Percentiles rank a stretch among this genome's conserved stretches.
Conservation (phyloP, 1,284 basidiomycete genomes). For the Leccinum glutinopallens region DNA sequence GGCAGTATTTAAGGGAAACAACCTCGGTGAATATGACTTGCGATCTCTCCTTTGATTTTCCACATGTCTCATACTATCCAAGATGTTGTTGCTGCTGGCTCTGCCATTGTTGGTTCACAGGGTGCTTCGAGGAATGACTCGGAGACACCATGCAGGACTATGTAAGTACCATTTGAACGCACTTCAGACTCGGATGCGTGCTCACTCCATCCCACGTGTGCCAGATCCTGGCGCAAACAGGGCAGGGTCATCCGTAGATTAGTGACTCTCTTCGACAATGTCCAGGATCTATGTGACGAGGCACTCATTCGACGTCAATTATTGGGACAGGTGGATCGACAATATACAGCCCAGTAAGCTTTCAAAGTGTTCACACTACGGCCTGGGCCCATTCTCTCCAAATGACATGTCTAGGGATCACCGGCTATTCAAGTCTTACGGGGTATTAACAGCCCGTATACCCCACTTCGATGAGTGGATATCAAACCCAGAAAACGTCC, state of each 20-base stretch:
- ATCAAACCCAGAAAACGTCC: background rate
- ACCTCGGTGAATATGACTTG: background rate
- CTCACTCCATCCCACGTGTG: background rate
- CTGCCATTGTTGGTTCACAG: background rate
- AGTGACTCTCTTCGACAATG: constrained; percentile 7
- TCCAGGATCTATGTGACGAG: constrained; percentile 13
- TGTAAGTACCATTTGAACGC: background rate
- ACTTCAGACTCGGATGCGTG: background rate
- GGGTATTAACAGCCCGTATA: background rate
- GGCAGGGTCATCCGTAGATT: constrained; percentile 10
- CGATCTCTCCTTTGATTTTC: background rate
- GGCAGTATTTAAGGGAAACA: background rate
- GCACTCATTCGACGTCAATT: background rate
- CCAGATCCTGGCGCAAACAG: background rate
- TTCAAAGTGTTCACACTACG: background rate
- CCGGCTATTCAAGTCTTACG: background rate
- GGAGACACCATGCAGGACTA: background rate
- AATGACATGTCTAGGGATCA: background rate
- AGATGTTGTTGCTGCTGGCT: background rate
- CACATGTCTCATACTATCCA: background rate
- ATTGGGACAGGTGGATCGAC: background rate
- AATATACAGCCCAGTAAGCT: background rate
- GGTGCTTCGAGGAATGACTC: background rate
- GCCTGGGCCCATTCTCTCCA: too few relatives aligned
- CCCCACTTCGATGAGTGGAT: background rate